Conservation (phyloP, 495 filamentous ascomycete species). For the Xylaria bambusicola region DNA sequence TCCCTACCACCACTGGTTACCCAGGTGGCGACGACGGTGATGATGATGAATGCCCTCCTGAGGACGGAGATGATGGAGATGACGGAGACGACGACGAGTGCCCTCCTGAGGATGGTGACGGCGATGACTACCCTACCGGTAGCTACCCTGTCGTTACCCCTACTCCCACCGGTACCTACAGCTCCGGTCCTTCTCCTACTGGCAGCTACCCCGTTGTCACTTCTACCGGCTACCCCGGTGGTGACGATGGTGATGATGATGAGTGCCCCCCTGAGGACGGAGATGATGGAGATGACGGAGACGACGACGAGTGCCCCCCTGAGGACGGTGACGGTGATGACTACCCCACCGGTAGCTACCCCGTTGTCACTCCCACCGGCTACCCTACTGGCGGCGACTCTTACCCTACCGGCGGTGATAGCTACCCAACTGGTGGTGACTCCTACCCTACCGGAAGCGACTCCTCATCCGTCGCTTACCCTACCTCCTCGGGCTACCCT, state of each 20-base stretch:
- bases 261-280: slow-evolving; percentile 8
- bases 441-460: slow-evolving; percentile 5
- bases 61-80: neutral
- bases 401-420: neutral
- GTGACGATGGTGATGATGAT: slow-evolving; percentile 6
- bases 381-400: slow-evolving; percentile 7
- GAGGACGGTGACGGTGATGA: too few species aligned
- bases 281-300: neutral
- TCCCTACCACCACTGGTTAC: slow-evolving; percentile 8
- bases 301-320: too few species aligned
- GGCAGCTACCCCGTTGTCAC: slow-evolving; percentile 3
- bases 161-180: slow-evolving; percentile 11
- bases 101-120: slow-evolving; percentile 11
- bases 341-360: too few species aligned
- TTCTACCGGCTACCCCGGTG: slow-evolving; percentile 8
- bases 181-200: slow-evolving; percentile 23
- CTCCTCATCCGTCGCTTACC: neutral
- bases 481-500: neutral
- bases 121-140: neutral
- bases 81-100: slow-evolving; percentile 3
- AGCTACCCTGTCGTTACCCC: slow-evolving; percentile 11
- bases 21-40: slow-evolving; percentile 5
- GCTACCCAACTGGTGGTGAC: neutral
- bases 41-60: slow-evolving; percentile 11
- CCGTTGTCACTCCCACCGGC: neutral